Base-by-base conservation (phyloP, 345 rosid species). In the Lepidium sativum region DNA sequence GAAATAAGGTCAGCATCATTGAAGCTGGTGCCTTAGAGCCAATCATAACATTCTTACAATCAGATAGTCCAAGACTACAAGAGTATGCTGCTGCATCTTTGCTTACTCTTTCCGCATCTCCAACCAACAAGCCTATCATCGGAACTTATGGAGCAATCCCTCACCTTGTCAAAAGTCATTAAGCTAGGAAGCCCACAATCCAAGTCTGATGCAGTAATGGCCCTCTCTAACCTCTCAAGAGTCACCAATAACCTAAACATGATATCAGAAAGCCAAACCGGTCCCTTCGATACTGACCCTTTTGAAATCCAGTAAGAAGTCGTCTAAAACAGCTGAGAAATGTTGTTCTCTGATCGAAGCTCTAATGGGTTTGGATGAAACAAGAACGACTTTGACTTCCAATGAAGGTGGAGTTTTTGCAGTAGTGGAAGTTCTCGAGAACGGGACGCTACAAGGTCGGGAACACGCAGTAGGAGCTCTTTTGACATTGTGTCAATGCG, bases 1-100 rank as follows among this genome's bases (percentile, higher is more conserved):
- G 98, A 79, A 89, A 89, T 50, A 89, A 92, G 75, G 82, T 82
- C 68, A 81, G 75, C 59, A 87, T 89, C 12, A 79, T 89, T 34
- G 84, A 87, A 80, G 96, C 91, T 18, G 97, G 98, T 20, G 98
- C 86, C 9, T 86, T 92, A 34, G 81, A 83, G 52, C 88, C 96
- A 38, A 81, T 92, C 39, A 78, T 84, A 59, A 57, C 71, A 51
- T 87, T 89, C 66, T 88, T 92, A 49, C 81, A 75, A 54, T 87
- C 84, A 33, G 55, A 77, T 13, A 78, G 76, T 34, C 48, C 63
- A 57, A 83, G 75, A 73, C 75, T 92, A 25, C 84, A 80, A 52
- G 98, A 87, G 67, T 71, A 69, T 65, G 97, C 97, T 31, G 71
- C 91, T 41, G 96, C 98, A 10, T 68, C 94, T 40, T 69, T 89